These are phyloP conservation scores for Cerioporus squamosus DNA, from an alignment of 1,284 basidiomycete genomes.

Conservation along the genomic window DNA sequence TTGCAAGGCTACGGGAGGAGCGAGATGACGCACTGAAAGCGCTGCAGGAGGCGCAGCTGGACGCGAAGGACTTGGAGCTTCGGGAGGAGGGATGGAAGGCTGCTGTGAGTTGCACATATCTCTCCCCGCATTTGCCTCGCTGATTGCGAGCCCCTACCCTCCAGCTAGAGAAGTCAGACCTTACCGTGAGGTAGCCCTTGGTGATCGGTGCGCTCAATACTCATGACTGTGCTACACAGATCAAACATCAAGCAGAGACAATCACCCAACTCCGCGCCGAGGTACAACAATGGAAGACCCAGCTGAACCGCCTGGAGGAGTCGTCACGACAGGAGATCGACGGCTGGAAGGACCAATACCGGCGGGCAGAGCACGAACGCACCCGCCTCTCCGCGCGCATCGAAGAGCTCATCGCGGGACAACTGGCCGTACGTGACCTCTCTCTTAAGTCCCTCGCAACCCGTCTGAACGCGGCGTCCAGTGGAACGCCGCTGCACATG, in stretches of 20 bases:
- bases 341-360: constrained; percentile 76
- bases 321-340: constrained; percentile 47
- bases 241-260: constrained; percentile 61
- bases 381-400: constrained; percentile 54
- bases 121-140: background rate
- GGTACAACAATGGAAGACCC: constrained; percentile 68
- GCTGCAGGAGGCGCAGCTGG: constrained; percentile 47
- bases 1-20: constrained; percentile 50
- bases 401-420: constrained; percentile 58
- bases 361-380: constrained; percentile 67
- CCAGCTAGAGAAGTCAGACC: constrained; percentile 59
- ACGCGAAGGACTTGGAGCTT: constrained; percentile 52
- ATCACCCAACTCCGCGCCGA: constrained; percentile 66
- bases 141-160: constrained; percentile 2
- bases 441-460: background rate
- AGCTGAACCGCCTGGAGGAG: constrained; percentile 57
- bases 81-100: constrained; percentile 54
- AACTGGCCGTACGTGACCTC: constrained; percentile 35
- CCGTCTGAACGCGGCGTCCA: background rate
- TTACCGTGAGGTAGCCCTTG: constrained; percentile 47
- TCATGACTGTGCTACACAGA: constrained; percentile 36
- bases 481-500: constrained; percentile 24
- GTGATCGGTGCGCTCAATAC: background rate
- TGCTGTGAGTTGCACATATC: constrained; percentile 46
- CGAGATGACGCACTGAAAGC: constrained; percentile 58